Evolutionary conservation across 2,329 filamentous ascomycete species (phyloP).

Genomic region (Penicillium sp.): DNA sequence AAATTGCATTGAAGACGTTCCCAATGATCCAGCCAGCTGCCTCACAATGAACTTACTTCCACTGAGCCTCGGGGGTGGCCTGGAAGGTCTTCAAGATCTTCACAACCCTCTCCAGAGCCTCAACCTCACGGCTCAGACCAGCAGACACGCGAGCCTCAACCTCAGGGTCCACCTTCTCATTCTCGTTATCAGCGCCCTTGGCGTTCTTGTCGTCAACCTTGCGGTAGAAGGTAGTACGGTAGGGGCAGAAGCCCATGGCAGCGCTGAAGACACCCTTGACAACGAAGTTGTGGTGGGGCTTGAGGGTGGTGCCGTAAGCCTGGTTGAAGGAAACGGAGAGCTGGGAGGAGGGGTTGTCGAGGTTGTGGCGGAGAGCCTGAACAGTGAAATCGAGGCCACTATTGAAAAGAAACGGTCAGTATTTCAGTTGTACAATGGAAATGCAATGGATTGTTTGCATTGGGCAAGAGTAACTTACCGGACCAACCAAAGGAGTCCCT

Average conservation of each 20-base stretch:
- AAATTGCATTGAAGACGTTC: constrained; percentile 8
- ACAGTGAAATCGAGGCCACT: constrained; percentile 94
- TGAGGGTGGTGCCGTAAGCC: constrained; percentile 84
- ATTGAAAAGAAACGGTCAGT: background rate
- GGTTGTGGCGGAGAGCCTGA: constrained; percentile 76
- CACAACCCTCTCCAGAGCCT: constrained; percentile 75
- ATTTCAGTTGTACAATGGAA: background rate
- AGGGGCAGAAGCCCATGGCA: constrained; percentile 90
- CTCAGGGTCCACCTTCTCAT: background rate
- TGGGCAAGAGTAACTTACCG: constrained; percentile 59
- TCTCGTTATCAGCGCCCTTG: constrained; percentile 43
- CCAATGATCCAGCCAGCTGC: constrained; percentile 5
- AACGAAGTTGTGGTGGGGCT: constrained; percentile 85
- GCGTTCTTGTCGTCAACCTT: constrained; percentile 64
- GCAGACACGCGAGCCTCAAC: constrained; percentile 42
- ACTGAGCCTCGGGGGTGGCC: constrained; percentile 54
- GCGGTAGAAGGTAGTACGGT: constrained; percentile 87
- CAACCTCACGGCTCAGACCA: constrained; percentile 71
- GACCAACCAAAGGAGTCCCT: constrained; percentile 87
- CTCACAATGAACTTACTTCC: constrained; percentile 28
- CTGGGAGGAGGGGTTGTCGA: constrained; percentile 68
- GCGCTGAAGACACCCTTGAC: constrained; percentile 90
- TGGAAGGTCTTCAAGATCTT: constrained; percentile 70
- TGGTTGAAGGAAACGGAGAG: constrained; percentile 82
- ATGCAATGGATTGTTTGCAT: background rate